A percentile compares a stretch with the other conserved stretches of the same genome.
phyloP scores from a whole-genome alignment of 768 basidiomycete genomes.

The Auricularia sp. region DNA sequence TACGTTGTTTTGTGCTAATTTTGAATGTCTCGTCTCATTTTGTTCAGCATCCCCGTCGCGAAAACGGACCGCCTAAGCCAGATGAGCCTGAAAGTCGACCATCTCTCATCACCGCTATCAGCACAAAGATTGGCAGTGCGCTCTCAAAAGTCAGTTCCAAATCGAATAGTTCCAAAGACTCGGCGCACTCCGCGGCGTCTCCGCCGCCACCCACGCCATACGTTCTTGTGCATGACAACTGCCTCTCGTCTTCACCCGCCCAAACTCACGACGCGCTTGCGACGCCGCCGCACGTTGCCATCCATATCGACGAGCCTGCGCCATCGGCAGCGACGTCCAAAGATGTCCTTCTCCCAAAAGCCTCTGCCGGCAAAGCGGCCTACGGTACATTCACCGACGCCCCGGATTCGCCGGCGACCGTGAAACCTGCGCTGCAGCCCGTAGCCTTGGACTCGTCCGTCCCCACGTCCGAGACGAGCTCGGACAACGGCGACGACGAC shows the following conservation, averaged over 20 bases:
- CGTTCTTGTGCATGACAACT: too few species aligned
- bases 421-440: background rate
- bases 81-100: background rate
- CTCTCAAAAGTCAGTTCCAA: background rate
- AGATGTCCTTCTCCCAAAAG: background rate
- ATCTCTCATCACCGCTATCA: background rate
- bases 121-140: background rate
- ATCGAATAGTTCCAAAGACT: background rate
- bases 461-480: background rate
- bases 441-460: background rate
- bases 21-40: background rate
- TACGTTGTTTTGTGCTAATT: constrained; percentile 15
- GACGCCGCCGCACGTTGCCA: background rate
- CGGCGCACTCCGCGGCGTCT: background rate
- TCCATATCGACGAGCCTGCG: background rate
- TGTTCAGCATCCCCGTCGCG: constrained; percentile 25
- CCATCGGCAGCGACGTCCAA: background rate
- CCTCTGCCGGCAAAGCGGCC: background rate
- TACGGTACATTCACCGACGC: background rate
- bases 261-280: background rate
- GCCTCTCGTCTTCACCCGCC: background rate
- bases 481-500: background rate
- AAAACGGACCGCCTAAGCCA: background rate
- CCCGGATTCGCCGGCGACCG: background rate
- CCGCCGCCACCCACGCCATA: background rate